Evolutionary conservation across 345 rosid genomes (phyloP).

Genomic region (Populus deltoides): DNA sequence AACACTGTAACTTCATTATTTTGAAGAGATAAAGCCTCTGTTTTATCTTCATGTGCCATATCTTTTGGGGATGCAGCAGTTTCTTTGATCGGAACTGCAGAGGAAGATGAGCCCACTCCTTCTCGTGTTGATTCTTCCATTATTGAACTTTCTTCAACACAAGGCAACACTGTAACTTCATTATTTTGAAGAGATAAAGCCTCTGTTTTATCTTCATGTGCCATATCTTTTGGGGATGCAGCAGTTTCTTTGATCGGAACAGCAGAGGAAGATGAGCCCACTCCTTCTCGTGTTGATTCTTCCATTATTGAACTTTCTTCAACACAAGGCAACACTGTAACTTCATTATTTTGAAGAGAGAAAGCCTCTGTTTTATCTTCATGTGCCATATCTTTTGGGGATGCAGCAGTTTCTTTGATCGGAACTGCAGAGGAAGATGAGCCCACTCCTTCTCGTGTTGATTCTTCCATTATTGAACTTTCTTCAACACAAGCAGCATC

Average conservation of each 20-base stretch:
- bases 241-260: not conserved
- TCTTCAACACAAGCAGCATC: slow-evolving; percentile 19
- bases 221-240: slow-evolving; percentile 16
- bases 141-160: slow-evolving; percentile 8
- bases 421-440: slow-evolving; percentile 4
- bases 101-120: slow-evolving; percentile 15
- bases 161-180: slow-evolving; percentile 7
- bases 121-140: slow-evolving; percentile 16
- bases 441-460: slow-evolving; percentile 8
- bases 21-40: slow-evolving; percentile 23
- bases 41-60: slow-evolving; percentile 18
- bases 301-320: slow-evolving; percentile 14
- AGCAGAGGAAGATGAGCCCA: slow-evolving; percentile 10
- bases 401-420: not conserved
- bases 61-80: slow-evolving; percentile 15
- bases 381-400: slow-evolving; percentile 14
- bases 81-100: not conserved
- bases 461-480: slow-evolving; percentile 11
- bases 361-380: slow-evolving; percentile 22
- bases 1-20: slow-evolving; percentile 11
- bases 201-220: slow-evolving; percentile 17
- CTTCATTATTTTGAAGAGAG: slow-evolving; percentile 20
- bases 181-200: slow-evolving; percentile 24
- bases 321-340: slow-evolving; percentile 5
- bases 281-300: slow-evolving; percentile 13